Evolutionary conservation across 208 protist species (phyloP).

Genomic region (Tritrichomonas musculus): DNA sequence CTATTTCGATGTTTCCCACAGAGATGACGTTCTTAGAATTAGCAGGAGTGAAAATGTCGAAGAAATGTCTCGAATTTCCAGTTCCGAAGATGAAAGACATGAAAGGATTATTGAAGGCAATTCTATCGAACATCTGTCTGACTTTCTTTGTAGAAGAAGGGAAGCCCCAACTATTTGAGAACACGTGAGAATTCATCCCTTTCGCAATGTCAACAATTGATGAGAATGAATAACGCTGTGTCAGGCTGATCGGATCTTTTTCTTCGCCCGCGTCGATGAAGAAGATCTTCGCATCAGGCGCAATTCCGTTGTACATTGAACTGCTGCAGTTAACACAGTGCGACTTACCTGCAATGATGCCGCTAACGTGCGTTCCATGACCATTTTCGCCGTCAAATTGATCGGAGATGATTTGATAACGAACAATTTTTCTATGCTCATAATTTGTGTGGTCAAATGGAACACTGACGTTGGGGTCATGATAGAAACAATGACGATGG

Average conservation of each 20-base stretch:
- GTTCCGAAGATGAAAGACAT: not conserved
- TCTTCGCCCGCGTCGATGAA: not conserved
- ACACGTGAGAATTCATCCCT: not conserved
- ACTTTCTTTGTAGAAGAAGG: not conserved
- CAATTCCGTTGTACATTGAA: not conserved
- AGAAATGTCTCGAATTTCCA: not conserved
- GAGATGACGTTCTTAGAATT: not conserved
- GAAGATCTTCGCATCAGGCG: not conserved
- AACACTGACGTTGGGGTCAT: not conserved
- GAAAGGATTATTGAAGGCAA: not conserved
- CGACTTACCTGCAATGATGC: not conserved
- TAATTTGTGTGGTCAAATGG: not conserved
- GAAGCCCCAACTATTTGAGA: not conserved
- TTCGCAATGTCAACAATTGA: not conserved
- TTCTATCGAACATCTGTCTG: not conserved
- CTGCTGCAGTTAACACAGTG: too few species aligned
- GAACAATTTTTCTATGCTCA: not conserved
- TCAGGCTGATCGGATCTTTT: not conserved
- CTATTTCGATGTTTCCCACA: not conserved
- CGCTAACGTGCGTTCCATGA: constrained; percentile 17
- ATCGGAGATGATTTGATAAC: not conserved
- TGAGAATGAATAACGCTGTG: not conserved
- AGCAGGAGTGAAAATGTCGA: not conserved
- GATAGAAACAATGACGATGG: not conserved
- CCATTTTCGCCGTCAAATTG: not conserved